Conservation (phyloP, 2,329 filamentous ascomycete species). For the Didymella pomorum region DNA sequence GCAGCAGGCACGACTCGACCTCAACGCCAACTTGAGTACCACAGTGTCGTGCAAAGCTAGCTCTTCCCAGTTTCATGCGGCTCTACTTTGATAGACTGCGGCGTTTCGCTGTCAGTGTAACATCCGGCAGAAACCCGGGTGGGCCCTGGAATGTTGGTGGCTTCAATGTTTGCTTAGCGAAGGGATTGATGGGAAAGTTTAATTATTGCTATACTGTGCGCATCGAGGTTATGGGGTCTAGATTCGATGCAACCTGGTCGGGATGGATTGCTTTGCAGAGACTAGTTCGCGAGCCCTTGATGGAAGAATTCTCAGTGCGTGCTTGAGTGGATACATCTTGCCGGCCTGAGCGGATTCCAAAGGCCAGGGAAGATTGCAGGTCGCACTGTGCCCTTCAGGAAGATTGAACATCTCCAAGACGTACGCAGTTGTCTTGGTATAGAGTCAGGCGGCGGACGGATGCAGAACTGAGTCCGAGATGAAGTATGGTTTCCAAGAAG, state of each 20-base stretch:
- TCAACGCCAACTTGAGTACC: not conserved
- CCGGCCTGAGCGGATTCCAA: not conserved
- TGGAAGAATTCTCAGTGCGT: not conserved
- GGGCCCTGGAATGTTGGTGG: constrained; percentile 5
- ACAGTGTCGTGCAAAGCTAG: not conserved
- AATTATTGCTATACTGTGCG: constrained; percentile 6
- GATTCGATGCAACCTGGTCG: constrained; percentile 3
- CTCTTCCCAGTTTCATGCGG: constrained; percentile 4
- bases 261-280: not conserved
- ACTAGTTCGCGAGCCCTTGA: not conserved
- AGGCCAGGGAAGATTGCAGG: not conserved
- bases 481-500: constrained; percentile 1
- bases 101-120: constrained; percentile 12
- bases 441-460: not conserved
- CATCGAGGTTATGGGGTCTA: not conserved
- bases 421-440: not conserved
- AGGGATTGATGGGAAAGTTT: not conserved
- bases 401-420: not conserved
- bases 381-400: not conserved
- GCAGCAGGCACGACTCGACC: constrained; percentile 4
- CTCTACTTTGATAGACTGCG: constrained; percentile 1
- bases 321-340: not conserved
- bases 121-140: not conserved
- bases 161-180: not conserved
- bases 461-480: constrained; percentile 5